These are phyloP conservation scores for Pichia eremophila DNA, from an alignment of 805 yeast species.

Conservation along the genomic window DNA sequence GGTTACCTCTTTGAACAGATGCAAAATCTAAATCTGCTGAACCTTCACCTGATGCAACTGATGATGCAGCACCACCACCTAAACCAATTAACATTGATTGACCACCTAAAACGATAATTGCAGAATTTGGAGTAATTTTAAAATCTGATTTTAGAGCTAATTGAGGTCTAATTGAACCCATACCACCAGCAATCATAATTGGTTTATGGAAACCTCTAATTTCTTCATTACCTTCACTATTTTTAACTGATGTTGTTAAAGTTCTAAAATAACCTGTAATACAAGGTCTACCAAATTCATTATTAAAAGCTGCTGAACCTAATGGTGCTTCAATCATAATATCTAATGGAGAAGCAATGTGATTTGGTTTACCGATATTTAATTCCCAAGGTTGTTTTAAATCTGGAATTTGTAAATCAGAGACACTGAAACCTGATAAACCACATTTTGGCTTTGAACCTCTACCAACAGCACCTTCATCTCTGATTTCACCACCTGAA, in stretches of 20 bases:
- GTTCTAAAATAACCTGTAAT: conserved; percentile 96
- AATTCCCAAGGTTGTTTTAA: conserved; percentile 93
- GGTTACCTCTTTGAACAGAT: conserved; percentile 98
- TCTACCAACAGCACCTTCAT: conserved; percentile 98
- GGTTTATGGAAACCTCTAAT: conserved; percentile 97
- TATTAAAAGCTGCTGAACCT: conserved; percentile 96
- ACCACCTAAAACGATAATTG: conserved; percentile 91
- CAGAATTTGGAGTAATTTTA: conserved; percentile 84
- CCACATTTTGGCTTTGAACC: conserved; percentile 98
- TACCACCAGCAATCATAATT: conserved; percentile 98
- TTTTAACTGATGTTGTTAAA: conserved; percentile 67
- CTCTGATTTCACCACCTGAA: conserved; percentile 99
- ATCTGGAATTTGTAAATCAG: conserved; percentile 81
- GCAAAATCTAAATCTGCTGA: conserved; percentile 96
- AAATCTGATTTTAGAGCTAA: conserved; percentile 75
- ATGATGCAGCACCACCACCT: conserved; percentile 99
- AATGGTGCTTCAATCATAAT: conserved; percentile 96
- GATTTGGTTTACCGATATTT: conserved; percentile 81
- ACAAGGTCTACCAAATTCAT: conserved; percentile 98
- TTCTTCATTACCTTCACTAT: conserved; percentile 54
- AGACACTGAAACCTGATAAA: conserved; percentile 82
- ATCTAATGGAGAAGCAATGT: conserved; percentile 86
- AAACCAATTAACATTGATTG: conserved; percentile 96
- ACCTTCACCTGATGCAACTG: conserved; percentile 92
- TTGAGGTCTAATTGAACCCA: conserved; percentile 93